phyloP scores from a whole-genome alignment of 345 rosid species.

The Eucalyptus pauciflora region DNA sequence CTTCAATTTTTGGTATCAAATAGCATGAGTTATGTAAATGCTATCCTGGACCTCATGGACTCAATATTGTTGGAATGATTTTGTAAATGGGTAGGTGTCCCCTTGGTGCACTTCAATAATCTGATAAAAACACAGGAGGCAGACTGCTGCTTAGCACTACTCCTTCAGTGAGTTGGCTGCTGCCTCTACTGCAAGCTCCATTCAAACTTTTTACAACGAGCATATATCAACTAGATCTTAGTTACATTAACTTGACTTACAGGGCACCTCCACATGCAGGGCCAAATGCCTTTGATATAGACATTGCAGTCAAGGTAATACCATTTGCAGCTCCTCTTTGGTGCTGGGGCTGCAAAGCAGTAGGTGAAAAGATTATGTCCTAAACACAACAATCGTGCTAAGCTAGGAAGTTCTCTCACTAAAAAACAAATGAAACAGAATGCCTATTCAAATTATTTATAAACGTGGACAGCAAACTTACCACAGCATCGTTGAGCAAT shows the following conservation, averaged over 20 bases:
- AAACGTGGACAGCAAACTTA: background rate
- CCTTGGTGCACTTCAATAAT: background rate
- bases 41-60: background rate
- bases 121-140: background rate
- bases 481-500: slow-evolving; percentile 46
- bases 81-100: background rate
- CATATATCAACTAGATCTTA: background rate
- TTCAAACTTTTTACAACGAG: background rate
- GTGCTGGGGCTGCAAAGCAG: slow-evolving; percentile 23
- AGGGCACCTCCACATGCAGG: slow-evolving; percentile 62
- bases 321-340: slow-evolving; percentile 62
- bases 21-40: background rate
- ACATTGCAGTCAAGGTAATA: slow-evolving; percentile 54
- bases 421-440: background rate
- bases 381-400: background rate
- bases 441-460: background rate
- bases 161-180: background rate
- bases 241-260: slow-evolving; percentile 17
- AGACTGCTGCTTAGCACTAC: background rate
- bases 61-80: background rate
- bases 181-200: background rate
- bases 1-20: background rate
- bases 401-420: background rate
- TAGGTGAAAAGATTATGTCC: background rate
- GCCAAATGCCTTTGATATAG: slow-evolving; percentile 53